phyloP scores from a whole-genome alignment of 1,139 yeast species.

The Protomyces gravidus region DNA sequence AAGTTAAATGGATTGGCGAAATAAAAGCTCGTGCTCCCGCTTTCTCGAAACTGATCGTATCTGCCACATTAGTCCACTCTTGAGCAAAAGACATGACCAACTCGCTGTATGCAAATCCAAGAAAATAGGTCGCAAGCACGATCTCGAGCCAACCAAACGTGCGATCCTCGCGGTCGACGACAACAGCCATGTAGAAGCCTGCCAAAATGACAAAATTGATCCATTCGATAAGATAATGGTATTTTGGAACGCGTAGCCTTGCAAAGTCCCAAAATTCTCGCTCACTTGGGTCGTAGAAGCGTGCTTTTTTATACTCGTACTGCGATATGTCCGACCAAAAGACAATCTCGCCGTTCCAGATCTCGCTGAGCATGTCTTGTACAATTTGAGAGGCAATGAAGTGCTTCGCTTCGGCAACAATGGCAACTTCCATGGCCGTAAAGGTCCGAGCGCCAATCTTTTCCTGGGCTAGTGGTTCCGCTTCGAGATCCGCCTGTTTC shows the following conservation, averaged over 20 bases:
- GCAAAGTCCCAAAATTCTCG: constrained; percentile 37
- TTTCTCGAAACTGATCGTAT: constrained; percentile 39
- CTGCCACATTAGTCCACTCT: constrained; percentile 26
- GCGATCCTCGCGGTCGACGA: constrained; percentile 29
- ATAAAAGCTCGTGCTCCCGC: constrained; percentile 38
- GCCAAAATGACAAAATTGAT: constrained; percentile 39
- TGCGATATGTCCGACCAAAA: constrained; percentile 40
- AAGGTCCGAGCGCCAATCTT: constrained; percentile 29
- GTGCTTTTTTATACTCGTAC: constrained; percentile 36
- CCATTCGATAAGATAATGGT: constrained; percentile 39
- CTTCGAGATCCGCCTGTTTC: not conserved
- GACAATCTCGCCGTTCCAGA: constrained; percentile 41
- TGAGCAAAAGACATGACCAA: not conserved
- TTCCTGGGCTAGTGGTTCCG: not conserved
- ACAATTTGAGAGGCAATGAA: constrained; percentile 38
- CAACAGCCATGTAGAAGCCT: constrained; percentile 37
- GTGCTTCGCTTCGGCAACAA: constrained; percentile 37
- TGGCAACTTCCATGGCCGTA: constrained; percentile 39
- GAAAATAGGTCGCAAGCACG: constrained; percentile 39
- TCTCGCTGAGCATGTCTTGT: constrained; percentile 37
- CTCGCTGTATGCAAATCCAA: constrained; percentile 39
- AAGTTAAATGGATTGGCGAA: constrained; percentile 39
- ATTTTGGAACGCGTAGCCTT: constrained; percentile 40
- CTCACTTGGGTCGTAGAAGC: constrained; percentile 33
- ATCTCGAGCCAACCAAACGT: constrained; percentile 35